phyloP scores from a whole-genome alignment of 1,139 yeast genomes.

The Blastobotrys serpentis region DNA sequence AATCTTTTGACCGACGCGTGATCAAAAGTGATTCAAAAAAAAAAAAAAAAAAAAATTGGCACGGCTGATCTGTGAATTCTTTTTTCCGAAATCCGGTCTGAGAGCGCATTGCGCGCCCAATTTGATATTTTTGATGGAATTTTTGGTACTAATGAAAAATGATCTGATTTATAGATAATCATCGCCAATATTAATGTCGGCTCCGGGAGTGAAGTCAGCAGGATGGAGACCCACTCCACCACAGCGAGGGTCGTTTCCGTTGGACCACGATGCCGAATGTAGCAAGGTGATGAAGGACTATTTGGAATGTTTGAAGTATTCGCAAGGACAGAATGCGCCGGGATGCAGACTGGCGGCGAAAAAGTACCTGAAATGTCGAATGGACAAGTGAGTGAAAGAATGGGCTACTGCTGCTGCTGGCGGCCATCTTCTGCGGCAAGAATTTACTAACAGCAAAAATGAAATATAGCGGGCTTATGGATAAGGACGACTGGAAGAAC shows the following conservation, averaged over 20 bases:
- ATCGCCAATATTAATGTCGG: constrained; percentile 7
- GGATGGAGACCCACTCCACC: constrained; percentile 80
- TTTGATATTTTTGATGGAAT: no score
- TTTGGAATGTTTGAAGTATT: constrained; percentile 72
- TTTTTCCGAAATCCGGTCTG: no score
- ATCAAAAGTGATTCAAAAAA: no score
- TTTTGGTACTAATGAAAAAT: no score
- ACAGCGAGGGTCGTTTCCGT: constrained; percentile 91
- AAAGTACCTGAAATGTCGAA: constrained; percentile 76
- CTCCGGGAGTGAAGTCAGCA: constrained; percentile 11
- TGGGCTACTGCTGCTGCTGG: no score
- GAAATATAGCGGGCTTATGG: constrained; percentile 64
- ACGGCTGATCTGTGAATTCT: no score
- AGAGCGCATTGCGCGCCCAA: no score
- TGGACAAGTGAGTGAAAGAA: constrained; percentile 67
- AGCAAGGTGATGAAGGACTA: constrained; percentile 70
- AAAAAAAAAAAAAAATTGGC: no score
- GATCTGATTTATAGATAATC: no score
- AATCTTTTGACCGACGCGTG: no score
- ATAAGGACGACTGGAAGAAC: constrained; percentile 73
- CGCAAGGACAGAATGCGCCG: constrained; percentile 81
- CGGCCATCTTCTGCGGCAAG: no score
- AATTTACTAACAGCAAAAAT: no score
- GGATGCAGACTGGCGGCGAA: constrained; percentile 85
- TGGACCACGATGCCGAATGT: constrained; percentile 90